Base-by-base conservation (phyloP, 805 yeast genomes). In the Starmerella vitae region DNA sequence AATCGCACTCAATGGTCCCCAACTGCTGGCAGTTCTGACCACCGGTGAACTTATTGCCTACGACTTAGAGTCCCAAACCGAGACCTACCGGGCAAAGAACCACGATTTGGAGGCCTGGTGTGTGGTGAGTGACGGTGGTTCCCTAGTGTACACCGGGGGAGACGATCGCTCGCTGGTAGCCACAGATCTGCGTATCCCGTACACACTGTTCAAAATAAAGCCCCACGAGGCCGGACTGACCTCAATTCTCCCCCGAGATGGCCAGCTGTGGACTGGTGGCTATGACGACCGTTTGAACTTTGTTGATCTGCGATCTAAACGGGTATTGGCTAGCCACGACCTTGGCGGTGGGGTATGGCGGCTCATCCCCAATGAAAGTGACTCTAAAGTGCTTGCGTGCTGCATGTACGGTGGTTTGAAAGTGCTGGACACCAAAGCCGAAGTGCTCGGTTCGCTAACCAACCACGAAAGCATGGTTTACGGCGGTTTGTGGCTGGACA, bases 341-440 rank as follows among this genome's bases (percentile, higher is more conserved):
- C 62, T 91, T 3, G 86, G 84, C 1, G 97, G 98, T 5, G 98
- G 98, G 1, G 97, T 88, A 3, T 88, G 98, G 98, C 65, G 94
- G 50, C 65, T 91, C 42, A 62, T 74, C 6, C 94, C 94, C 2
- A 65, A 72, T 15, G 71, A 74, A 0, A 39, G 47, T 0, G 48
- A 53, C 3, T 40, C 34, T 12, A 65, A 64, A 30, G 67, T 88
- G 0, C 60, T 88, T 36, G 74, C 77, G 0, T 86, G 96, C 56
- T 84, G 95, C 54, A 91, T 91, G 97, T 88, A 88, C 54, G 85
- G 83, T 48, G 98, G 98, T 14, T 94, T 94, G 1, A 66, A 85
- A 41, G 63, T 86, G 0, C 56, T 86, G 1, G 56, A 56, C 12
- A 53, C 66, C 5, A 6, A 17, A 1, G 47, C 37, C 14, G 21